Evolutionary conservation across 2,329 filamentous ascomycete genomes (phyloP).

Genomic region (Alternaria sp.): DNA sequence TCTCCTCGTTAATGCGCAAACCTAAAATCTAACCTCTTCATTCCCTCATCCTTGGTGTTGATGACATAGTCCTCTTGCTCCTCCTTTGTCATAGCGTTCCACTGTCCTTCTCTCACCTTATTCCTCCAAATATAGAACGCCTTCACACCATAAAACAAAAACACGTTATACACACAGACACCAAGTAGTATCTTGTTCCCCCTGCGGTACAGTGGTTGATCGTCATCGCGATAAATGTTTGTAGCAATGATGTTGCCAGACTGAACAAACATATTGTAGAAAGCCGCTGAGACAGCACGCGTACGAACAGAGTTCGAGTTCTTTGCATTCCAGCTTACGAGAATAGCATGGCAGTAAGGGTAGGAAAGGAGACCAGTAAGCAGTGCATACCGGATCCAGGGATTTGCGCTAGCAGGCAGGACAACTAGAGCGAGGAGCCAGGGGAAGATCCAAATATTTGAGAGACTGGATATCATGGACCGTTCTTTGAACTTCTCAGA

Average conservation of each 20-base stretch:
- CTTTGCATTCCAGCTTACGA: slow-evolving; percentile 52
- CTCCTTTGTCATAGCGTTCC: slow-evolving; percentile 42
- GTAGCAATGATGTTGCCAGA: slow-evolving; percentile 57
- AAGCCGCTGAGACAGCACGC: slow-evolving; percentile 52
- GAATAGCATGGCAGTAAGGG: slow-evolving; percentile 61
- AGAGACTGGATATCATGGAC: slow-evolving; percentile 58
- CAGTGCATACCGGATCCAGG: slow-evolving; percentile 63
- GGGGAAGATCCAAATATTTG: slow-evolving; percentile 68
- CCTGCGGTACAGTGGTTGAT: slow-evolving; percentile 56
- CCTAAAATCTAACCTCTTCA: slow-evolving; percentile 43
- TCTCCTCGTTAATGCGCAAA: slow-evolving; percentile 35
- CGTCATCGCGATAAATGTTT: slow-evolving; percentile 60
- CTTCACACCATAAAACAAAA: slow-evolving; percentile 50
- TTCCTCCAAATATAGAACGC: slow-evolving; percentile 55
- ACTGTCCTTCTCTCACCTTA: slow-evolving; percentile 40
- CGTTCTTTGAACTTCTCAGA: slow-evolving; percentile 59
- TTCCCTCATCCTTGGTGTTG: slow-evolving; percentile 40
- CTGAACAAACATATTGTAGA: slow-evolving; percentile 59
- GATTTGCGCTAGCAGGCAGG: slow-evolving; percentile 55
- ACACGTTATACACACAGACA: slow-evolving; percentile 45
- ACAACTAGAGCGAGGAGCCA: slow-evolving; percentile 63
- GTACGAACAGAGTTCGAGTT: slow-evolving; percentile 53
- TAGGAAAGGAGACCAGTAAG: slow-evolving; percentile 62
- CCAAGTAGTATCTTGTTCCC: slow-evolving; percentile 52
- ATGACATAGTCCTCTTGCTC: slow-evolving; percentile 41